A percentile compares a stretch with the other conserved stretches of the same genome.
Evolutionary conservation across 129 eudicot genomes (phyloP).

Genomic region (Helianthus tuberosus): DNA sequence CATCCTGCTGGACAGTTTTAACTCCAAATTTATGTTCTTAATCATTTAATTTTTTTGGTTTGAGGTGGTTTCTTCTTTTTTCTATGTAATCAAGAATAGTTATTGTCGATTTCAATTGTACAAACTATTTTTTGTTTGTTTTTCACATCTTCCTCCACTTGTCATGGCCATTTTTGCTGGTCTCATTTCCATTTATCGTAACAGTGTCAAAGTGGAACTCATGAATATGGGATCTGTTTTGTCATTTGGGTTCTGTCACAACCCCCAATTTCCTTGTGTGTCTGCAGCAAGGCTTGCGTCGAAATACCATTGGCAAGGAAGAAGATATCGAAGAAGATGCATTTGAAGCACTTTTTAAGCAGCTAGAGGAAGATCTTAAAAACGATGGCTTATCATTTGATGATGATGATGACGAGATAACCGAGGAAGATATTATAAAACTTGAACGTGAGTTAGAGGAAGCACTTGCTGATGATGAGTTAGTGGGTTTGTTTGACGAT

Average conservation of each 20-base stretch:
- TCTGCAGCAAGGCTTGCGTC: slow-evolving; percentile 48
- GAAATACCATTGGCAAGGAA: slow-evolving; percentile 35
- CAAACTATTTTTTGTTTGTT: not conserved
- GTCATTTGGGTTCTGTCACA: not conserved
- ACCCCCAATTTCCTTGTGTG: not conserved
- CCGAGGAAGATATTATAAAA: slow-evolving; percentile 79
- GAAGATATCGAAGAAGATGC: slow-evolving; percentile 86
- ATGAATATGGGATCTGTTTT: not conserved
- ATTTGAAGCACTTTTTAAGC: slow-evolving; percentile 84
- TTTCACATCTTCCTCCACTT: not conserved
- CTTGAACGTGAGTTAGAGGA: slow-evolving; percentile 89
- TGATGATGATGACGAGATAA: slow-evolving; percentile 76
- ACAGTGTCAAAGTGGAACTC: not conserved
- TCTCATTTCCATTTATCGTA: not conserved
- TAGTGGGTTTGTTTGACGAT: slow-evolving; percentile 46
- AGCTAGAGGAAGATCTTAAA: slow-evolving; percentile 84
- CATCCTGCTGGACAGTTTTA: not conserved
- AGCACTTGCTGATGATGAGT: slow-evolving; percentile 70
- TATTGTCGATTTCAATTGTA: not conserved
- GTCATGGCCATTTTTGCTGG: not conserved
- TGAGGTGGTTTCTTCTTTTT: too few species aligned
- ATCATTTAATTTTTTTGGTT: not conserved
- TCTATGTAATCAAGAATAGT: too few species aligned
- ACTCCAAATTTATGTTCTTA: not conserved
- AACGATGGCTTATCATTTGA: slow-evolving; percentile 61